phyloP scores from a whole-genome alignment of 441 rosid genomes.

The Melastoma candidum region DNA sequence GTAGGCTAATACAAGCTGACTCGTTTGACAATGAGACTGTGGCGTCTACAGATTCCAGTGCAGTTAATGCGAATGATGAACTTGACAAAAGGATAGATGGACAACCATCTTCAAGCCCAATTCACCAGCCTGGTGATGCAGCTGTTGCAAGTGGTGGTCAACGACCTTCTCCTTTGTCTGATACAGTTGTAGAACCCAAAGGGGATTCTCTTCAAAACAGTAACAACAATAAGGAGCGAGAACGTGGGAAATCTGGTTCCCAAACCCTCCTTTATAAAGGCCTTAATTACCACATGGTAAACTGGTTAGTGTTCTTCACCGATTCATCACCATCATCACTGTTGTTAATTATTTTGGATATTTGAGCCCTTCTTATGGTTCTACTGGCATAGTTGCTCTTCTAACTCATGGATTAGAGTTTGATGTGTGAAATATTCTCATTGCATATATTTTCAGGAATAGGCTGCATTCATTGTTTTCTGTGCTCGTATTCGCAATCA shows the following conservation, averaged over 20 bases:
- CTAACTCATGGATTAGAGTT: too few species aligned
- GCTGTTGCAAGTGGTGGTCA: slow-evolving; percentile 30
- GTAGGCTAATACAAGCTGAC: slow-evolving; percentile 45
- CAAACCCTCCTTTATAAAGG: slow-evolving; percentile 64
- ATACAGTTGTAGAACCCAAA: slow-evolving; percentile 42
- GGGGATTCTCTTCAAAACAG: slow-evolving; percentile 37
- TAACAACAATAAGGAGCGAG: slow-evolving; percentile 44
- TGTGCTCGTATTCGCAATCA: too few species aligned
- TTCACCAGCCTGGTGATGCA: slow-evolving; percentile 29
- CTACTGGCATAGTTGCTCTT: too few species aligned
- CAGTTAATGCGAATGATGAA: slow-evolving; percentile 33
- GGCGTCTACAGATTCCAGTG: slow-evolving; percentile 5
- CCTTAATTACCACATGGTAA: slow-evolving; percentile 97
- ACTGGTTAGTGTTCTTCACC: slow-evolving; percentile 81
- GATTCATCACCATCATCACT: slow-evolving; percentile 8
- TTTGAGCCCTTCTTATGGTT: too few species aligned
- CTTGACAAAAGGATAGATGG: slow-evolving; percentile 25
- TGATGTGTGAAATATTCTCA: background rate
- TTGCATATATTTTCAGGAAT: background rate
- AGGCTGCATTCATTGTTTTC: background rate
- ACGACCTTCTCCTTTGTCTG: slow-evolving; percentile 28
- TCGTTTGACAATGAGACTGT: slow-evolving; percentile 10
- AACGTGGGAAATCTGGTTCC: slow-evolving; percentile 50
- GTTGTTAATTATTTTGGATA: background rate
- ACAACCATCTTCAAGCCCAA: slow-evolving; percentile 29